Percentiles rank a stretch among this genome's conserved stretches.
These are phyloP conservation scores for Naganishia cerealis DNA, from an alignment of 1,284 basidiomycete species.

Conservation along the genomic window DNA sequence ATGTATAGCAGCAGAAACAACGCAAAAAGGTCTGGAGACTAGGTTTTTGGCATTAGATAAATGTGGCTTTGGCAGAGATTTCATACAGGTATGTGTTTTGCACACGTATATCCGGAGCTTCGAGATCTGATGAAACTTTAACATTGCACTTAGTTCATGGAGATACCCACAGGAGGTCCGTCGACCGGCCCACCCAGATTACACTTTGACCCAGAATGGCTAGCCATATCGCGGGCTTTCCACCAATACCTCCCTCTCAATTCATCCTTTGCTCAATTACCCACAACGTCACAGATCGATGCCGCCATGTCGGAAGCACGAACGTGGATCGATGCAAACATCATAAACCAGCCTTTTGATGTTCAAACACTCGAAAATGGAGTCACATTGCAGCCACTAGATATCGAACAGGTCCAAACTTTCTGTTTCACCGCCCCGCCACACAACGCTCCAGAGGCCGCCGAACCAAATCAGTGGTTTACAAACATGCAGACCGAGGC, in stretches of 20 bases:
- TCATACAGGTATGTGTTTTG: constrained; percentile 70
- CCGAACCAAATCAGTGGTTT: constrained; percentile 66
- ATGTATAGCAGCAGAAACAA: neutral
- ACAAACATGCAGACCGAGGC: constrained; percentile 88
- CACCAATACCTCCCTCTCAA: constrained; percentile 70
- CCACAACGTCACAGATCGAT: constrained; percentile 62
- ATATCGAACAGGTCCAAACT: constrained; percentile 18
- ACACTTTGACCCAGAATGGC: constrained; percentile 83
- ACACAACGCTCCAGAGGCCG: constrained; percentile 20
- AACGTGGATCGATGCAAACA: constrained; percentile 19
- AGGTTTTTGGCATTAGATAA: constrained; percentile 91
- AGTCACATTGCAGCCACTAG: constrained; percentile 50
- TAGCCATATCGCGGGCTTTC: constrained; percentile 85
- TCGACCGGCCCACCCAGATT: constrained; percentile 53
- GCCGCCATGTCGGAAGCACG: constrained; percentile 8
- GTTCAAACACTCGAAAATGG: constrained; percentile 64
- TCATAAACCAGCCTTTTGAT: constrained; percentile 9
- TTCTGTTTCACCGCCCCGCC: constrained; percentile 17
- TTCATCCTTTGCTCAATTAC: constrained; percentile 63
- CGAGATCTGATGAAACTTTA: constrained; percentile 13
- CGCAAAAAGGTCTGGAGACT: constrained; percentile 56
- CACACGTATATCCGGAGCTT: neutral
- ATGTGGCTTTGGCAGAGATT: constrained; percentile 76
- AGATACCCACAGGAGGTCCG: constrained; percentile 56
- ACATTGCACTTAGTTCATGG: constrained; percentile 62